Evolutionary conservation across 345 rosid genomes (phyloP), one percentile per base, ranked within the genome.

Genomic region (Corchorus capsularis): DNA sequence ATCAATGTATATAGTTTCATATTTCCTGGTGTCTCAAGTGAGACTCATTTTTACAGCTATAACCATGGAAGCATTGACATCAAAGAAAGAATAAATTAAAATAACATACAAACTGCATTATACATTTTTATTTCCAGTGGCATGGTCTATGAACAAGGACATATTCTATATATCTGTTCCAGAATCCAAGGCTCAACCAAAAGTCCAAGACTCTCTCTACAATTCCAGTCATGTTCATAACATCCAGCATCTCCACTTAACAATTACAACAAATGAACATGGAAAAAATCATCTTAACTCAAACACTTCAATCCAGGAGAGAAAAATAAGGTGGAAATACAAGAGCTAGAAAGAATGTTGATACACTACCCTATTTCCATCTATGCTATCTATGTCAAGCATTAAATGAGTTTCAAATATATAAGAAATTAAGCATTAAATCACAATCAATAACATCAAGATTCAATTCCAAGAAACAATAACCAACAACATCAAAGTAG

Each of bases 61-160:
- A 71, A 37, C 15, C 52, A 71, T 39, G 14, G 49, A 17, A 5
- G 53, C 46, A 17, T 45, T 46, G 76, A 16, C 32, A 60, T 60
- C 65, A 46, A 60, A 22, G 34, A 63, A 73, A 16, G 66, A 73
- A 41, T 60, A 10, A 72, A 72, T 52, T 46, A 22, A 53, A 45
- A 73, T 45, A 32, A 35, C 57, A 74, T 7, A 34, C 17, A 62
- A n/a, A n/a, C n/a, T 74, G 60, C 59, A 59, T 19, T 27, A 15
- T 73, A 47, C 10, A 14, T 27, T 22, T 8, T 15, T 8, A 61
- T 73, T 10, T 46, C 69, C 14, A 47, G 4, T 34, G 19, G 17
- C 59, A 61, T 62, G 35, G 43, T 4, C 65, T 47, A 74, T 49
- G 17, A 5, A 74, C 77, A 47, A 49, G 17, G 41, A 60, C 27